These are phyloP conservation scores for Eucalyptus grandis DNA, from an alignment of 345 rosid species.

Conservation along the genomic window DNA sequence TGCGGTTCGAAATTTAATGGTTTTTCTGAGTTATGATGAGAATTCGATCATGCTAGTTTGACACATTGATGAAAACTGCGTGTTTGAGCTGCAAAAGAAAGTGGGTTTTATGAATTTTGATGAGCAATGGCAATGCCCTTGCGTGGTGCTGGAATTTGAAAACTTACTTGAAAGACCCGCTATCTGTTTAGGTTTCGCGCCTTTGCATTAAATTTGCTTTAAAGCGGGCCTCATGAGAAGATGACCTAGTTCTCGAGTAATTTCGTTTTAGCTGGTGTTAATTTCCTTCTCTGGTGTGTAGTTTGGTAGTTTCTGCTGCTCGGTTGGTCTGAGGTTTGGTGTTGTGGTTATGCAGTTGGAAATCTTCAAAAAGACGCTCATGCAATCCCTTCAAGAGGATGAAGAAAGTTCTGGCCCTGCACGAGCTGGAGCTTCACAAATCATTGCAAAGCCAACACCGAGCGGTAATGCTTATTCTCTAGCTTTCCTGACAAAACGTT, in stretches of 20 bases:
- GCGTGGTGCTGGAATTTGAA: neutral
- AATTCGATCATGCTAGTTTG: neutral
- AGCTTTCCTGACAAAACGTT: neutral
- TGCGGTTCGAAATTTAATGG: neutral
- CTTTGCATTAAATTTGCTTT: neutral
- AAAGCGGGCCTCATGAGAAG: neutral
- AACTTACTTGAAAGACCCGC: neutral
- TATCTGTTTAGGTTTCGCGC: neutral
- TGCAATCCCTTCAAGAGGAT: slow-evolving; percentile 88
- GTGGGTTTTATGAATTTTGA: neutral
- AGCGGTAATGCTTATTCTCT: slow-evolving; percentile 8
- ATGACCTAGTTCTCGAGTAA: neutral
- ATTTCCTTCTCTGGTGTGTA: neutral
- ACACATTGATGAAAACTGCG: neutral
- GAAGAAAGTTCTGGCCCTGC: slow-evolving; percentile 38
- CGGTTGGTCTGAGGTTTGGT: neutral
- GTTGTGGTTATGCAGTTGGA: slow-evolving; percentile 53
- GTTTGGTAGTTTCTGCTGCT: neutral
- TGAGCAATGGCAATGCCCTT: neutral
- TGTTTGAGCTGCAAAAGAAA: neutral
- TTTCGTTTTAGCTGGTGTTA: neutral
- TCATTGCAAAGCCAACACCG: slow-evolving; percentile 77
- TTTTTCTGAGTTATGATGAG: neutral
- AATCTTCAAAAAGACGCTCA: slow-evolving; percentile 77
- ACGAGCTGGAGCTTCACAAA: slow-evolving; percentile 43